Evolutionary conservation across 371 early-diverging fungal species (phyloP), one percentile per base, ranked within the genome.

Genomic region (Phascolomyces articulosus): DNA sequence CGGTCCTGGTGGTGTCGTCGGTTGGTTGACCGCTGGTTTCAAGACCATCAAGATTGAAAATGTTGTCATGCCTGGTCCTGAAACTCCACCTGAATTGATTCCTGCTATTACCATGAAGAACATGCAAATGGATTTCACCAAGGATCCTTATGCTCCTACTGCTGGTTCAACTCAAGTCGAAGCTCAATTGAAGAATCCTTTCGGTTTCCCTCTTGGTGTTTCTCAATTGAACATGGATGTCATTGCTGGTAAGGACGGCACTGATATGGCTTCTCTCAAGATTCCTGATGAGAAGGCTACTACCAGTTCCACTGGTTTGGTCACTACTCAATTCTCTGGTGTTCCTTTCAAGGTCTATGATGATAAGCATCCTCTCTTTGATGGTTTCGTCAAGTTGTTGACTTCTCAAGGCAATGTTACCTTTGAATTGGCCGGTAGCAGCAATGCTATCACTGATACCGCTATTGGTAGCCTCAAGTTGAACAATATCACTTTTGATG

Each of bases 11-110:
- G 86, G 87, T 18, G 75, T 78, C 51, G 85, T 85, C 58, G 73
- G 81, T 24, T 88, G 88, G 88, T 74, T 88, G 40, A 80, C 74
- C 38, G 47, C 79, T 63, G 88, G 84, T 34, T 85, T 88, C 76
- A 70, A 77, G 53, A 69, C 82, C 4, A 67, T 88, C 59, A 74
- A 66, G 26, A 78, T 88, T 41, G 72, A 79, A 57, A 78, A 82
- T 40, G 85, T 86, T 28, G 53, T 78, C 6, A 68, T 88, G 40
- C 71, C 71, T 41, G 71, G 71, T 58, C 71, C 62, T 10, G 59
- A 60, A 1, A 31, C 53, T 18, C 53, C 63, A 27, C 71, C 71
- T 10, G 53, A 48, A 15, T 27, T 71, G 34, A 71, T 71, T 54
- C 63, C 67, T 38, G 23, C 64, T 20, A 71, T 71, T 53, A 71